phyloP scores from a whole-genome alignment of 495 filamentous ascomycete species.

The Sporormia fimetaria region DNA sequence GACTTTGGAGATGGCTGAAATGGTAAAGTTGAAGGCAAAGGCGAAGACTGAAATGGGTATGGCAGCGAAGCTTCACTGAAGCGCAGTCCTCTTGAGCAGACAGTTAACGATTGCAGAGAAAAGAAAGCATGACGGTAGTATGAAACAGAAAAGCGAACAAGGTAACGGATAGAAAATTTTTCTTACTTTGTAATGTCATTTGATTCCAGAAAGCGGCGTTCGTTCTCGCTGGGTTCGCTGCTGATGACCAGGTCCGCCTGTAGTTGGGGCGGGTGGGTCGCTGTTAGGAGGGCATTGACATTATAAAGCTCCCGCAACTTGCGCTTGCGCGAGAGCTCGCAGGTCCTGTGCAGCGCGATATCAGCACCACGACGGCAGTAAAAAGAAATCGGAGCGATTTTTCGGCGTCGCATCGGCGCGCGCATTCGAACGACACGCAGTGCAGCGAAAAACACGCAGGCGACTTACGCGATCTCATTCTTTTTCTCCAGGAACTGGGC shows the following conservation, averaged over 20 bases:
- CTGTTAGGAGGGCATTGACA: slow-evolving; percentile 38
- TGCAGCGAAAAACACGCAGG: slow-evolving; percentile 19
- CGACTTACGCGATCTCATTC: slow-evolving; percentile 52
- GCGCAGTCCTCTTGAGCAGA: slow-evolving; percentile 42
- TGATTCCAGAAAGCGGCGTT: slow-evolving; percentile 55
- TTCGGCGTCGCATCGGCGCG: slow-evolving; percentile 27
- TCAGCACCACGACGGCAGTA: slow-evolving; percentile 28
- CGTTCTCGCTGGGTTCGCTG: slow-evolving; percentile 32
- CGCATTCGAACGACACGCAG: slow-evolving; percentile 21
- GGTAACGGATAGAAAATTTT: slow-evolving; percentile 14
- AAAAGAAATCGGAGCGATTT: slow-evolving; percentile 30
- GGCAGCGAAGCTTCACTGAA: slow-evolving; percentile 46
- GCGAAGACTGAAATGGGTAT: slow-evolving; percentile 19
- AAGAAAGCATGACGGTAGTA: slow-evolving; percentile 1
- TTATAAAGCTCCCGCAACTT: slow-evolving; percentile 72
- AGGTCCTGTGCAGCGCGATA: slow-evolving; percentile 44
- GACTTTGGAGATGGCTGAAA: slow-evolving; percentile 16
- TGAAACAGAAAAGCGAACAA: slow-evolving; percentile 3
- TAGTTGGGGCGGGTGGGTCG: slow-evolving; percentile 37
- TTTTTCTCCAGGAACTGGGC: slow-evolving; percentile 47
- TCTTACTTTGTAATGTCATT: slow-evolving; percentile 71
- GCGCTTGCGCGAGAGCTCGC: slow-evolving; percentile 66
- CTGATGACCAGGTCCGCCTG: slow-evolving; percentile 41
- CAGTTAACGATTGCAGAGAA: slow-evolving; percentile 23
- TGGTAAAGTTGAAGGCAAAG: slow-evolving; percentile 12